phyloP scores from a whole-genome alignment of 495 filamentous ascomycete species.

The Aspergillus kassunensis region DNA sequence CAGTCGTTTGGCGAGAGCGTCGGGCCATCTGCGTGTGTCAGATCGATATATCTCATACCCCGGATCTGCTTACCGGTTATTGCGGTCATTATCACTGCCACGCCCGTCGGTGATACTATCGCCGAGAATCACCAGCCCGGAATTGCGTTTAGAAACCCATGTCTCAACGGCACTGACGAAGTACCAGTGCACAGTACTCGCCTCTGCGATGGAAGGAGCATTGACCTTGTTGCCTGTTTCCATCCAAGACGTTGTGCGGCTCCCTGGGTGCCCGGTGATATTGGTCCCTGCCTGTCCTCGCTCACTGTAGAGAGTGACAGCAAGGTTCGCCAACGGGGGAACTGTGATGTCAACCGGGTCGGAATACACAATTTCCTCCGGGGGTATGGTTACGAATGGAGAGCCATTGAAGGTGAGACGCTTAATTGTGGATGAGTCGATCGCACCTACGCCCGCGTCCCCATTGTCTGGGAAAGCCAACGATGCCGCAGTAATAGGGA shows the following conservation, averaged over 20 bases:
- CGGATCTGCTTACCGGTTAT: conserved; percentile 52
- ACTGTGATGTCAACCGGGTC: conserved; percentile 59
- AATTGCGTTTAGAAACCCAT: conserved; percentile 37
- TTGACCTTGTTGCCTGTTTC: conserved; percentile 50
- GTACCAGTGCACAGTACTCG: conserved; percentile 35
- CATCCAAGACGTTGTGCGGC: conserved; percentile 61
- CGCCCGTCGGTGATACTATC: conserved; percentile 75
- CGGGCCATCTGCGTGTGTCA: conserved; percentile 52
- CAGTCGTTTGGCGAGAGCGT: conserved; percentile 56
- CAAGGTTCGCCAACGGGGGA: conserved; percentile 45
- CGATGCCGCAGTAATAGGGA: conserved; percentile 57
- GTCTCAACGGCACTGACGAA: conserved; percentile 61
- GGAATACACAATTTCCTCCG: conserved; percentile 55
- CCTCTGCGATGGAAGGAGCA: conserved; percentile 41
- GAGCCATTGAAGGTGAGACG: conserved; percentile 55
- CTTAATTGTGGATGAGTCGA: conserved; percentile 46
- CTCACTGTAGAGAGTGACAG: conserved; percentile 55
- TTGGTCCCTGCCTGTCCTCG: conserved; percentile 51
- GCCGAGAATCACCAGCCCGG: conserved; percentile 58
- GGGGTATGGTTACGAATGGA: conserved; percentile 50
- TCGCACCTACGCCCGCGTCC: conserved; percentile 48
- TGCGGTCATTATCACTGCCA: conserved; percentile 57
- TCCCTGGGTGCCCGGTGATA: conserved; percentile 65
- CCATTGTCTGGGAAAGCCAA: conserved; percentile 50
- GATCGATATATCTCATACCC: background rate